phyloP scores from a whole-genome alignment of 1,139 yeast species.

The Geotrichum macrosporum region DNA sequence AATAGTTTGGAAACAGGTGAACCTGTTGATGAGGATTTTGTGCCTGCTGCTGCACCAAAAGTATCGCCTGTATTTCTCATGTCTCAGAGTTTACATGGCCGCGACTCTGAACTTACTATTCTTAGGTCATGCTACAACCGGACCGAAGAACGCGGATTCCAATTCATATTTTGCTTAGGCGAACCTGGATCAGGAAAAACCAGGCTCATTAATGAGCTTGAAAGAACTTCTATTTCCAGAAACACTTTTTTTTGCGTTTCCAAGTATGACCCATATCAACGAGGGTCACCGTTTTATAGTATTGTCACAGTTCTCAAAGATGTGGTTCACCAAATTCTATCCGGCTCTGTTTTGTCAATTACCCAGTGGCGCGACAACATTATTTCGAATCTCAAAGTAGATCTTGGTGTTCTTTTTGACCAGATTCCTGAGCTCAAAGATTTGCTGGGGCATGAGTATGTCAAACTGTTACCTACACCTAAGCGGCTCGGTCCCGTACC shows the following conservation, averaged over 20 bases:
- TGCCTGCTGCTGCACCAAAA: conserved; percentile 26
- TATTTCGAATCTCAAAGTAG: conserved; percentile 43
- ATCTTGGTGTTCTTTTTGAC: conserved; percentile 44
- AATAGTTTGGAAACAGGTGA: conserved; percentile 25
- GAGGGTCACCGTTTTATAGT: conserved; percentile 37
- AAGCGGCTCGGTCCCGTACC: conserved; percentile 32
- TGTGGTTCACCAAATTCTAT: conserved; percentile 45
- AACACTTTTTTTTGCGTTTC: conserved; percentile 44
- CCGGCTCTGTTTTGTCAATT: conserved; percentile 41
- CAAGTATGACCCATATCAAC: conserved; percentile 42
- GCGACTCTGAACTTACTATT: conserved; percentile 37
- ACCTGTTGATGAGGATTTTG: conserved; percentile 26
- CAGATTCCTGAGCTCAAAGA: conserved; percentile 47
- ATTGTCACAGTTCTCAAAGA: conserved; percentile 42
- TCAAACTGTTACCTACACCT: conserved; percentile 28
- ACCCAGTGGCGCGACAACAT: conserved; percentile 46
- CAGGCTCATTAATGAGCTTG: conserved; percentile 44
- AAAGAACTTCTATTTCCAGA: conserved; percentile 40
- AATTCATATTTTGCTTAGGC: conserved; percentile 43
- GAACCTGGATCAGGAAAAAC: conserved; percentile 51
- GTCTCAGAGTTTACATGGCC: conserved; percentile 42
- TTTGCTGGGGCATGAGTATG: conserved; percentile 46
- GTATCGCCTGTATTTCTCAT: conserved; percentile 31
- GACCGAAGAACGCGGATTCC: conserved; percentile 31
- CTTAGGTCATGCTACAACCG: conserved; percentile 36